Conservation (phyloP, 1,139 yeast genomes). For the Geotrichum citri-aurantii region DNA sequence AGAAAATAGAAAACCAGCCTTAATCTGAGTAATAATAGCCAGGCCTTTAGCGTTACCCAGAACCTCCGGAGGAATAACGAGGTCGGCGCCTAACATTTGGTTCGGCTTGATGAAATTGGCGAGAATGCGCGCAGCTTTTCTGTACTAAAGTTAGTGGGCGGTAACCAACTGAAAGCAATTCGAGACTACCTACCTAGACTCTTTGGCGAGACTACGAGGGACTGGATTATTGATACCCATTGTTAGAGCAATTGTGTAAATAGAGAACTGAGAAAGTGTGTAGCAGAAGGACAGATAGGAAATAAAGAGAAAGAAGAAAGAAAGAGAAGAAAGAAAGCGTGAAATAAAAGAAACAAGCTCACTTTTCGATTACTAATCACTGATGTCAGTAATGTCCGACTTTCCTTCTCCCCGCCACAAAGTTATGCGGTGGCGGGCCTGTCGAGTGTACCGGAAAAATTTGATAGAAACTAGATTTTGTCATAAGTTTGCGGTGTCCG, state of each 20-base stretch:
- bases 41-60: slow-evolving; percentile 88
- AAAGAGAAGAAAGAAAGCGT: neutral
- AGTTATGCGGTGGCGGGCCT: neutral
- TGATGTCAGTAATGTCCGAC: neutral
- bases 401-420: neutral
- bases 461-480: neutral
- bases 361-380: neutral
- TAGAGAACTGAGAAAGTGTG: neutral
- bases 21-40: slow-evolving; percentile 67
- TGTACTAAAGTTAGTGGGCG: slow-evolving; percentile 26
- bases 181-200: slow-evolving; percentile 59
- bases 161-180: neutral
- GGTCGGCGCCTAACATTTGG: slow-evolving; percentile 84
- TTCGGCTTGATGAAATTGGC: slow-evolving; percentile 93
- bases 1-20: slow-evolving; percentile 92
- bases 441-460: neutral
- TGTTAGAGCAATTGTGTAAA: neutral
- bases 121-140: slow-evolving; percentile 92
- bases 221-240: slow-evolving; percentile 91
- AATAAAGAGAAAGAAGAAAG: neutral
- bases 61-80: slow-evolving; percentile 82
- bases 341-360: neutral
- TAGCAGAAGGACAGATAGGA: neutral
- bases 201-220: slow-evolving; percentile 83
- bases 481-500: neutral